These are phyloP conservation scores for Wickerhamiella qilinensis DNA, from an alignment of 805 yeast genomes.

Conservation along the genomic window DNA sequence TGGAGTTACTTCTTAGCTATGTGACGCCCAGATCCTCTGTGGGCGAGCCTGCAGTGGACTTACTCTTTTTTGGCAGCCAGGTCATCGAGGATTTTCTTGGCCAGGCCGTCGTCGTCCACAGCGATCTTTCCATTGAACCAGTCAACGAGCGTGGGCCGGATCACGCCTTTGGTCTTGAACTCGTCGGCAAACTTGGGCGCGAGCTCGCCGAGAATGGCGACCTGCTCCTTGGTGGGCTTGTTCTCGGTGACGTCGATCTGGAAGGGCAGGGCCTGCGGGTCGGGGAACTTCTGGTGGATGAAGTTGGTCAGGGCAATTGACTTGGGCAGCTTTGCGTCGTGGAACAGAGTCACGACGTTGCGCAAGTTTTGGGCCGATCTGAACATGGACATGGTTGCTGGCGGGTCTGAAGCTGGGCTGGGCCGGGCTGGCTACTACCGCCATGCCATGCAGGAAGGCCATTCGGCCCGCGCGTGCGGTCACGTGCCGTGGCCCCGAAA, in stretches of 20 bases:
- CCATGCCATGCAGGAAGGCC: too few relatives aligned
- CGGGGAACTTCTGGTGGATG: slow-evolving; percentile 10
- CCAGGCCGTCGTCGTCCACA: slow-evolving; percentile 27
- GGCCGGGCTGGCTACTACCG: too few relatives aligned
- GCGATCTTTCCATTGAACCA: slow-evolving; percentile 46
- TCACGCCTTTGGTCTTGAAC: slow-evolving; percentile 10
- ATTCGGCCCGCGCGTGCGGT: too few relatives aligned
- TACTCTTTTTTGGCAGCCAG: slow-evolving; percentile 3
- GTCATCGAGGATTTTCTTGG: slow-evolving; percentile 28
- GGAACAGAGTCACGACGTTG: slow-evolving; percentile 20
- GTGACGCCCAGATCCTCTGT: too few relatives aligned
- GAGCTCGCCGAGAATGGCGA: slow-evolving; percentile 9
- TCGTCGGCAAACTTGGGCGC: slow-evolving; percentile 9
- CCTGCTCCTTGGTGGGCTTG: slow-evolving; percentile 20
- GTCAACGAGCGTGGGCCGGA: slow-evolving; percentile 40
- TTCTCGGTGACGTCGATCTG: slow-evolving; percentile 19
- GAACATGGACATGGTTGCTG: slow-evolving; percentile 17
- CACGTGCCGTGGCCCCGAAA: too few relatives aligned
- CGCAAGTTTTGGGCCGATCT: slow-evolving; percentile 17
- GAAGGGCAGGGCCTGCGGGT: slow-evolving; percentile 13
- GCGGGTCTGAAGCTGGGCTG: too few relatives aligned
- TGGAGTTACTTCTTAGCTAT: too few relatives aligned
- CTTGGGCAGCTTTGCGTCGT: slow-evolving; percentile 15
- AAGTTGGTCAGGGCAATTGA: slow-evolving; percentile 10
- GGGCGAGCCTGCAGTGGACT: too few relatives aligned